Evolutionary conservation across 208 protist species (phyloP), one percentile per base, ranked within the genome.

Genomic region (Willaertia magna): DNA sequence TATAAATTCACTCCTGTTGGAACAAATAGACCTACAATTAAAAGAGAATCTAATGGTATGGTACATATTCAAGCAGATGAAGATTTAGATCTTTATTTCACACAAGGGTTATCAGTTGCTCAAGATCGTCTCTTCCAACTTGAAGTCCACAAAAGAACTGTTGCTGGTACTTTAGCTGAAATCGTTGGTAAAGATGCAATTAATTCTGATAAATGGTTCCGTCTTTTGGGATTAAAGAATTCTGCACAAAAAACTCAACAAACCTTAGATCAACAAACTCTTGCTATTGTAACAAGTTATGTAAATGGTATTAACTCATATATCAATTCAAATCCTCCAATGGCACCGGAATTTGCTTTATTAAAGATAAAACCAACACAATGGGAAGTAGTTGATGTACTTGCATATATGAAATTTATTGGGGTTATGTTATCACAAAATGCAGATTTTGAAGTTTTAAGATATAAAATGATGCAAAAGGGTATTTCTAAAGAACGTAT

Each of bases 41-140:
- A 3, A n/a, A 11, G 84, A 3, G 84, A 86, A 79, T 0, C 4
- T 6, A 61, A 26, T 34, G 84, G 84, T 30, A 42, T 86, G 7
- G 11, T 86, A 7, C 74, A 86, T 30, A 86, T 86, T 20, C 11
- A 86, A 22, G 84, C 55, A 39, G 4, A 34, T 16, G 42, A 74
- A 16, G 55, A 51, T 46, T 34, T 49, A 49, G 84, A 86, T 86
- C 9, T 67, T 1, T 76, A 34, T 74, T 86, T 86, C 22, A 55
- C 55, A 49, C 84, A 86, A 75, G 84, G 84, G 47, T 6, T 74
- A 47, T 51, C 40, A 20, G 7, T 39, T 7, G 84, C 84, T 67
- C 84, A 86, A 67, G 55, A 86, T n/a, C 26, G 84, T n/a, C 7
- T 86, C 39, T 86, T 26, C 39, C 84, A 86, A 47, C 1, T 86